phyloP scores from a whole-genome alignment of 2,329 filamentous ascomycete species.

The Tolypocladium cylindrosporum region DNA sequence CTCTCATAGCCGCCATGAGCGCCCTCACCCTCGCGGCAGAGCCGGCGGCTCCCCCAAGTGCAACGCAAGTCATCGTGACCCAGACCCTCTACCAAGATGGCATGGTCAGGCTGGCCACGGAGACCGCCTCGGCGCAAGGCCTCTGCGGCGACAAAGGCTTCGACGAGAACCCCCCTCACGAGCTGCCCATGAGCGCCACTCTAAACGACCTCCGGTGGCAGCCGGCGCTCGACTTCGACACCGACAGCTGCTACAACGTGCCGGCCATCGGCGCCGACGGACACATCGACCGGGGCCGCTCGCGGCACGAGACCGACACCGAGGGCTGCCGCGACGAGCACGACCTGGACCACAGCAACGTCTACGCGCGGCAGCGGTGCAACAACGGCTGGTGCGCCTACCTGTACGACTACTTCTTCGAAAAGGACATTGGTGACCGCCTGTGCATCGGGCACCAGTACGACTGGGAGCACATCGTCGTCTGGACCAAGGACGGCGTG shows the following conservation, averaged over 20 bases:
- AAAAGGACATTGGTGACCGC: conserved; percentile 26
- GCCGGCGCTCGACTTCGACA: conserved; percentile 21
- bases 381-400: conserved; percentile 34
- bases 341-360: conserved; percentile 27
- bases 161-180: conserved; percentile 7
- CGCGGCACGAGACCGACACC: conserved; percentile 16
- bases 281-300: conserved; percentile 19
- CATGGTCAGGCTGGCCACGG: background rate
- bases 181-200: conserved; percentile 11
- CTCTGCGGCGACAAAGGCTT: conserved; percentile 4
- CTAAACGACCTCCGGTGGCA: conserved; percentile 13
- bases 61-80: background rate
- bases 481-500: conserved; percentile 18
- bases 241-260: conserved; percentile 28
- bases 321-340: conserved; percentile 20
- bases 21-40: too few species aligned
- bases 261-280: conserved; percentile 25
- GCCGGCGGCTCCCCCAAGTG: too few species aligned
- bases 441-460: conserved; percentile 24
- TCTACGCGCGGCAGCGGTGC: conserved; percentile 31
- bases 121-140: background rate
- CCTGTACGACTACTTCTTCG: conserved; percentile 36
- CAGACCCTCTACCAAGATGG: background rate
- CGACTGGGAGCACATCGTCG: conserved; percentile 26
- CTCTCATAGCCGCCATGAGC: too few species aligned